Base-by-base conservation (phyloP, 2,329 filamentous ascomycete genomes). In the Colletotrichum falcatum region DNA sequence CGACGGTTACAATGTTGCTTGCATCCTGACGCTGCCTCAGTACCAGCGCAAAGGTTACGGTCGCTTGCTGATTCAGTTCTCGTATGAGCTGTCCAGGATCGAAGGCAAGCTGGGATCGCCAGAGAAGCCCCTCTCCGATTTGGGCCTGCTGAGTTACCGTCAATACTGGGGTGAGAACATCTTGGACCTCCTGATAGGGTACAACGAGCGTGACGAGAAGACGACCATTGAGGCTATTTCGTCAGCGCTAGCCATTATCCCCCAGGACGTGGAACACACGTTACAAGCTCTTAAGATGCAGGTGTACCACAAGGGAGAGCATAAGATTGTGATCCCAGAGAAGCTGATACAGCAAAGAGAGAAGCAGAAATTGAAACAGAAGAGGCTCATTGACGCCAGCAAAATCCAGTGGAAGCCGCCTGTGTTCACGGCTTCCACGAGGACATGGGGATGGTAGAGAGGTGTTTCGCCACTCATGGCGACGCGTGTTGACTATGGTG, bases 141-240 rank as follows among this genome's bases (percentile, higher is more conserved):
- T 99, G 66, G 96, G 96, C 73, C 86, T 99, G 23, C 85, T 99
- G 35, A 95, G 95, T 75, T 99, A 99, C 81, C 91, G 96, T 60
- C 95, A 97, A 74, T 99, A 97, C 82, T 99, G 96, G 96, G 94
- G 95, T 37, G 96, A 99, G 80, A 94, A 94, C 59, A 93, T 99
- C 44, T 88, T 98, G 5, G 95, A 98, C 70, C 80, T 97, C 18
- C 85, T 99, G n/a, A 83, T 97, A 56, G 91, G 91, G 59, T 88
- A 87, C 60, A 91, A 91, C 71, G 91, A 92, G 72, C 83, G 85
- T 23, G 89, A 90, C 11, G 89, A 91, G 16, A 91, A 90, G 77
- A 91, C 93, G 64, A 97, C 92, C 66, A 95, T 98, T 64, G 95
- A 98, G 76, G 89, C 93, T 60, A 89, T 99, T 62, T 95, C 94